Conservation (phyloP, 2,329 filamentous ascomycete genomes). For the Aspergillus sp. region DNA sequence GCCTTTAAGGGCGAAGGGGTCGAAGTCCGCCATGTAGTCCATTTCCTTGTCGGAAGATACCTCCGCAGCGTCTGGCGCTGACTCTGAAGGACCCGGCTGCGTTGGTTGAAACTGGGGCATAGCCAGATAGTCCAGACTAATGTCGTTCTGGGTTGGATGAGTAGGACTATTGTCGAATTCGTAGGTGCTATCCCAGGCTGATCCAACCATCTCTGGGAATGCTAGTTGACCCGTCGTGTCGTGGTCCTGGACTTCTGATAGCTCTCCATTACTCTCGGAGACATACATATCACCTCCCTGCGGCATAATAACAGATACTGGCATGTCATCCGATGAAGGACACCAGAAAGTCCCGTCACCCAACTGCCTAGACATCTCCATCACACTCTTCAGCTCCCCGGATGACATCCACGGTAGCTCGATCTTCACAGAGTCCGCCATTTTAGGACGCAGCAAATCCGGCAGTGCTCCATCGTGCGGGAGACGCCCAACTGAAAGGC, state of each 20-base stretch:
- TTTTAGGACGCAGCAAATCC: not conserved
- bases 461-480: conserved; percentile 5
- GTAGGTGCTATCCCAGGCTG: not conserved
- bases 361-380: too few relatives aligned
- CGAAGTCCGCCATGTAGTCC: not conserved
- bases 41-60: not conserved
- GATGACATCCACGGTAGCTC: conserved; percentile 4
- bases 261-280: not conserved
- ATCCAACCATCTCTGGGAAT: not conserved
- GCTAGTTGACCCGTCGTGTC: not conserved
- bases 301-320: not conserved
- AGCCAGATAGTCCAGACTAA: not conserved
- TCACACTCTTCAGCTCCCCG: not conserved
- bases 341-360: not conserved
- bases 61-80: too few relatives aligned
- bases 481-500: conserved; percentile 3
- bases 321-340: not conserved
- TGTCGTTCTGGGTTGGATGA: not conserved
- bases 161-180: not conserved
- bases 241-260: not conserved
- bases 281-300: not conserved
- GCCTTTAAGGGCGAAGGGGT: not conserved
- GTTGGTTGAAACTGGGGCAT: not conserved
- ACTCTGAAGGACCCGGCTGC: not conserved
- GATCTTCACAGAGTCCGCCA: not conserved